phyloP scores from a whole-genome alignment of 169 alveolate species.

The Cryptosporidium xiaoi region DNA sequence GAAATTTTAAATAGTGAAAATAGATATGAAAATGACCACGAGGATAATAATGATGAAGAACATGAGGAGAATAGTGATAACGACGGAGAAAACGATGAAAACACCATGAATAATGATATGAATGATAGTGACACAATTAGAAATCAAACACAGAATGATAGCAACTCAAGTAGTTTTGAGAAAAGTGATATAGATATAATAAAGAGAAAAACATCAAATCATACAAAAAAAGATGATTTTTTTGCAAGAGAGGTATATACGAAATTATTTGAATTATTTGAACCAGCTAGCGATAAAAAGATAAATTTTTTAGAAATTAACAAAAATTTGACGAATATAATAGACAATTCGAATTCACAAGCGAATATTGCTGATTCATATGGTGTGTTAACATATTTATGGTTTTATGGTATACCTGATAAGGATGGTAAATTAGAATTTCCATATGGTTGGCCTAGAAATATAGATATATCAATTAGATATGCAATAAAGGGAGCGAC shows the following conservation, averaged over 20 bases:
- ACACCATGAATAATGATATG: not conserved
- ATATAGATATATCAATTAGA: conserved; percentile 79
- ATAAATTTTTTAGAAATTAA: conserved; percentile 34
- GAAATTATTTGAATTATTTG: conserved; percentile 33
- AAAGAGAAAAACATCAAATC: not conserved
- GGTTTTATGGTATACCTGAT: conserved; percentile 84
- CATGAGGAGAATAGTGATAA: not conserved
- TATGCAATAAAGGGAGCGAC: conserved; percentile 82
- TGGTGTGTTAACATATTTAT: conserved; percentile 84
- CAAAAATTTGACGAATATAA: conserved; percentile 14
- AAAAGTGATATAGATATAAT: too few species aligned
- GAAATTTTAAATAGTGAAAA: not conserved
- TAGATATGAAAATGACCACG: not conserved
- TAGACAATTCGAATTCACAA: conserved; percentile 14
- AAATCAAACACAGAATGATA: not conserved
- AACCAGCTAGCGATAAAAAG: conserved; percentile 51
- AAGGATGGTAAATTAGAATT: conserved; percentile 80
- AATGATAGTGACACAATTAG: not conserved
- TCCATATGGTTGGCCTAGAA: conserved; percentile 89
- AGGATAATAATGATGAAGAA: not conserved
- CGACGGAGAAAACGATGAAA: not conserved
- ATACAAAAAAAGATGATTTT: conserved; percentile 21
- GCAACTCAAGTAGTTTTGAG: not conserved
- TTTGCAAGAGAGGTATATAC: conserved; percentile 27
- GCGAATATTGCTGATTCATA: conserved; percentile 53